phyloP scores from a whole-genome alignment of 2,329 filamentous ascomycete species.

The Elsinoe perseae region DNA sequence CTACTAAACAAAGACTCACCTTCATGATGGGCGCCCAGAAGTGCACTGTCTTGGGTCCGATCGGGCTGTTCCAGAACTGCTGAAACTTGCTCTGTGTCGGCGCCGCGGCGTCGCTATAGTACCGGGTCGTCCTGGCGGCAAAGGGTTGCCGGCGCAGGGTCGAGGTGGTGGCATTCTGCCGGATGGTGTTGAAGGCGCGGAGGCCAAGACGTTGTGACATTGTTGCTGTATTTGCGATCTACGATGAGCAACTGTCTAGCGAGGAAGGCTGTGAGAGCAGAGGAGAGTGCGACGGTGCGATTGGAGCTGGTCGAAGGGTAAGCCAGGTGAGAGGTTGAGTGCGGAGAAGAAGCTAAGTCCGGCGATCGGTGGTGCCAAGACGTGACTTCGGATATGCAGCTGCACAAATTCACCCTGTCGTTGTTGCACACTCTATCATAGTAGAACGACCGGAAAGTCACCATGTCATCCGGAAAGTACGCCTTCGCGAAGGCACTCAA shows the following conservation, averaged over 20 bases:
- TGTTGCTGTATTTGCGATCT: slow-evolving; percentile 21
- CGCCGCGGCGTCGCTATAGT: slow-evolving; percentile 32
- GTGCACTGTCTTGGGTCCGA: slow-evolving; percentile 71
- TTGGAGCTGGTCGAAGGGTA: not conserved
- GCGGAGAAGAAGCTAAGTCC: slow-evolving; percentile 11
- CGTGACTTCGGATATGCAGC: not conserved
- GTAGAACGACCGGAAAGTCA: slow-evolving; percentile 22
- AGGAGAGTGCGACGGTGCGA: slow-evolving; percentile 36
- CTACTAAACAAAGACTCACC: slow-evolving; percentile 34
- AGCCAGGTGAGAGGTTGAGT: not conserved
- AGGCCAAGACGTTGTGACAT: slow-evolving; percentile 53
- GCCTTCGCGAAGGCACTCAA: slow-evolving; percentile 81
- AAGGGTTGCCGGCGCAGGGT: slow-evolving; percentile 33
- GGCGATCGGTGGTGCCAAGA: slow-evolving; percentile 5
- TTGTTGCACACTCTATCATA: not conserved
- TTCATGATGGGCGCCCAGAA: slow-evolving; percentile 99
- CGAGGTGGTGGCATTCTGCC: slow-evolving; percentile 45
- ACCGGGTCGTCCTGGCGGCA: slow-evolving; percentile 51
- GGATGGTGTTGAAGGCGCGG: slow-evolving; percentile 47
- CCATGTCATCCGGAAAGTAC: slow-evolving; percentile 79
- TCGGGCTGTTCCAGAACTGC: slow-evolving; percentile 53
- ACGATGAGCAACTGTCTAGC: slow-evolving; percentile 20
- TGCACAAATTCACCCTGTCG: not conserved
- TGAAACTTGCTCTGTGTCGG: slow-evolving; percentile 50
- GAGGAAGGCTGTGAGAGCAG: slow-evolving; percentile 49